These are phyloP conservation scores for Moesziomyces antarcticus DNA, from an alignment of 1,284 basidiomycete species.

Conservation along the genomic window DNA sequence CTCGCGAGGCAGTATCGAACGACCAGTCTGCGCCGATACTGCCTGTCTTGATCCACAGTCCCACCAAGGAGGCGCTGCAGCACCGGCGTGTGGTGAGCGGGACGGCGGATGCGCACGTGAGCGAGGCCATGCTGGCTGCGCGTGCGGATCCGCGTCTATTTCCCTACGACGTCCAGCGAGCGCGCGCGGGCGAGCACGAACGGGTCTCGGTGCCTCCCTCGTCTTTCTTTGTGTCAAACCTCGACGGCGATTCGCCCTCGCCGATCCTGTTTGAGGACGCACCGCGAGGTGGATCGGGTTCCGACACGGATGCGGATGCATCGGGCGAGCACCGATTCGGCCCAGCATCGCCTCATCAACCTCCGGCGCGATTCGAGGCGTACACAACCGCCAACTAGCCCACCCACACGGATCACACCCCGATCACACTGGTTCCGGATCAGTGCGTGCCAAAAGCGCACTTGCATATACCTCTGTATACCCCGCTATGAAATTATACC, in stretches of 20 bases:
- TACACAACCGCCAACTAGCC: not conserved
- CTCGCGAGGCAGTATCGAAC: not conserved
- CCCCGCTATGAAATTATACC: not conserved
- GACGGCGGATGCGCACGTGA: slow-evolving; percentile 7
- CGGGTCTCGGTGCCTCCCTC: slow-evolving; percentile 13
- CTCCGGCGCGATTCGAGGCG: slow-evolving; percentile 19
- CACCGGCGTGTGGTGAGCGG: not conserved
- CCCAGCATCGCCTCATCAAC: not conserved
- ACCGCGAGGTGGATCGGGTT: not conserved
- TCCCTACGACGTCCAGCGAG: slow-evolving; percentile 1
- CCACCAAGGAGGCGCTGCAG: not conserved
- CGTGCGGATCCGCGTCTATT: slow-evolving; percentile 29
- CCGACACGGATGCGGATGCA: slow-evolving; percentile 2
- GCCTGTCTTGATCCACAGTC: not conserved
- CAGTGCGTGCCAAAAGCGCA: not conserved
- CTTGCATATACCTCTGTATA: slow-evolving; percentile 5
- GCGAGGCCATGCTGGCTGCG: slow-evolving; percentile 29
- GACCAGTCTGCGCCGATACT: too few relatives aligned
- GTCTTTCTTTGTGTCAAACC: slow-evolving; percentile 28
- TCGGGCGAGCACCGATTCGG: not conserved
- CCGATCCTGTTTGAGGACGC: slow-evolving; percentile 13
- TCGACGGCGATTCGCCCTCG: slow-evolving; percentile 14
- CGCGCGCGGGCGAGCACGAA: not conserved
- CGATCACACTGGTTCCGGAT: too few relatives aligned
- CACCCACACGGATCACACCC: too few relatives aligned